Evolutionary conservation across 2,329 filamentous ascomycete genomes (phyloP).

Genomic region (Diaporthe caulivora): DNA sequence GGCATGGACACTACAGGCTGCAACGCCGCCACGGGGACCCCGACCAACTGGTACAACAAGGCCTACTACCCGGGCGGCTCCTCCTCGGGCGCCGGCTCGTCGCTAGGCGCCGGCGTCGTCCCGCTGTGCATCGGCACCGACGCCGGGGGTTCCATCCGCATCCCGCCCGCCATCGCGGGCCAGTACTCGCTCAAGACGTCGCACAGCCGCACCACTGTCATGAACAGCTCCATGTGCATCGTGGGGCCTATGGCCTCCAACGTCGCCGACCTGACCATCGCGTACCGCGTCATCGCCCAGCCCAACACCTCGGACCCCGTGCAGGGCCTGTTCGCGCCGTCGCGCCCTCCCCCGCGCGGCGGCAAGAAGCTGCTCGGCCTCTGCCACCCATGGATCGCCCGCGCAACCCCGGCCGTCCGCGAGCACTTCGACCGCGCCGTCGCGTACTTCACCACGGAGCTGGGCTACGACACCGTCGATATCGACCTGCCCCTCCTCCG

Average conservation of each 20-base stretch:
- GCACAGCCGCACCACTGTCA: slow-evolving; percentile 75
- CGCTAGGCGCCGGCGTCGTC: slow-evolving; percentile 76
- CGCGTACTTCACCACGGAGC: slow-evolving; percentile 65
- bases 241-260: slow-evolving; percentile 81
- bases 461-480: slow-evolving; percentile 64
- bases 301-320: slow-evolving; percentile 74
- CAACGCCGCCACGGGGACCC: slow-evolving; percentile 81
- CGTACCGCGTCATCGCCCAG: slow-evolving; percentile 84
- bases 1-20: slow-evolving; percentile 86
- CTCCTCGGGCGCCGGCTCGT: slow-evolving; percentile 81
- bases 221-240: slow-evolving; percentile 69
- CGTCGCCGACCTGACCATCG: slow-evolving; percentile 81
- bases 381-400: slow-evolving; percentile 76
- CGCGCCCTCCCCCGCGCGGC: slow-evolving; percentile 62
- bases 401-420: slow-evolving; percentile 73
- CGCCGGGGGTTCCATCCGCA: slow-evolving; percentile 80
- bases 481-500: slow-evolving; percentile 75
- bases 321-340: slow-evolving; percentile 74
- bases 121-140: slow-evolving; percentile 83
- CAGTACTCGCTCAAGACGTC: slow-evolving; percentile 85
- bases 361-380: slow-evolving; percentile 77
- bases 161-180: slow-evolving; percentile 82
- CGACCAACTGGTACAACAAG: slow-evolving; percentile 81
- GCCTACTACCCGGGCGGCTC: slow-evolving; percentile 85
- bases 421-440: slow-evolving; percentile 73